Conservation (phyloP, 495 filamentous ascomycete species). For the Penicillium steckii region DNA sequence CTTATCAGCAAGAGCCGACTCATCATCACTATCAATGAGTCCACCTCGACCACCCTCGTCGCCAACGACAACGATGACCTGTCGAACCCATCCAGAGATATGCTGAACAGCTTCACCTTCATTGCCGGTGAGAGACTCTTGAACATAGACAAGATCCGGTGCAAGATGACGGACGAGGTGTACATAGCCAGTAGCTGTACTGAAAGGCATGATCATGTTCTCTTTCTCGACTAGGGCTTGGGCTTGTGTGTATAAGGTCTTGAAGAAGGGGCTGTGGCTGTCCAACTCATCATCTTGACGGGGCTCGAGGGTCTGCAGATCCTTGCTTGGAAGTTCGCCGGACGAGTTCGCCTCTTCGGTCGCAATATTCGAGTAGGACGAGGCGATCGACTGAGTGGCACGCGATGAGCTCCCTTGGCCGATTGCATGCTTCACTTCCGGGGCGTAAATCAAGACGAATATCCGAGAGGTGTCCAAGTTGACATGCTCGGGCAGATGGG, state of each 20-base stretch:
- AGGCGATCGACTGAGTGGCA: conserved; percentile 65
- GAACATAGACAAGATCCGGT: conserved; percentile 81
- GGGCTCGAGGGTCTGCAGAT: conserved; percentile 48
- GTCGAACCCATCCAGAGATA: conserved; percentile 80
- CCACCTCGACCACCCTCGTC: conserved; percentile 81
- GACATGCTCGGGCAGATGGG: conserved; percentile 74
- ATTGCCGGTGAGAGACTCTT: conserved; percentile 71
- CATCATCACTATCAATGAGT: conserved; percentile 87
- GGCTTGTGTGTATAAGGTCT: conserved; percentile 73
- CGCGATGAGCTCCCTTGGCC: conserved; percentile 35
- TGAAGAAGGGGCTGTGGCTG: conserved; percentile 57
- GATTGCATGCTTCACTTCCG: conserved; percentile 66
- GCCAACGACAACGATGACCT: conserved; percentile 81
- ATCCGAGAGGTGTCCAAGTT: conserved; percentile 67
- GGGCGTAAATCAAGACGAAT: conserved; percentile 86
- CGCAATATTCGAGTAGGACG: conserved; percentile 85
- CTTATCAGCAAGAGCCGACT: conserved; percentile 57
- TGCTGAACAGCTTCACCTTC: conserved; percentile 67
- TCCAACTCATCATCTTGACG: conserved; percentile 35
- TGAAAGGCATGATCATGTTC: conserved; percentile 84
- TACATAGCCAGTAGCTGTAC: conserved; percentile 69
- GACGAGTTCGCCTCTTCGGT: conserved; percentile 71
- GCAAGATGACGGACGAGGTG: conserved; percentile 81
- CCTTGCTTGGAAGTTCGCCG: conserved; percentile 58
- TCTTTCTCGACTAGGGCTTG: conserved; percentile 75